A percentile compares a stretch with the other conserved stretches of the same genome.
phyloP scores from a whole-genome alignment of 305 asterid species.

The Lippia alba region DNA sequence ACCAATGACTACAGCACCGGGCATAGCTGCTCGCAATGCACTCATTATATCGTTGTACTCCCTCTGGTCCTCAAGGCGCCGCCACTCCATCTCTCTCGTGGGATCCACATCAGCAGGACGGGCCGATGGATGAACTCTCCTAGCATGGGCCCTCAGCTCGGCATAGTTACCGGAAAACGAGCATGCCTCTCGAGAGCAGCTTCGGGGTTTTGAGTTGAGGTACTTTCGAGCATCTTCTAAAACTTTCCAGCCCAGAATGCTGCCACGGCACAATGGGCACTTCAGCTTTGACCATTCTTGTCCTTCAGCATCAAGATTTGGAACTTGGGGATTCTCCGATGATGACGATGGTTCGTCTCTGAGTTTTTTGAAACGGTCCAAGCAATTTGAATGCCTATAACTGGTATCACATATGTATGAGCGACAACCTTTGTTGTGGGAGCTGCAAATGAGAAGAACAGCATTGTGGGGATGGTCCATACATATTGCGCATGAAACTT shows the following conservation, averaged over 20 bases:
- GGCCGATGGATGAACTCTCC: constrained; percentile 85
- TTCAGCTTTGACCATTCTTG: constrained; percentile 51
- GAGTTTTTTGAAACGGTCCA: constrained; percentile 86
- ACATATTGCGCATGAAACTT: constrained; percentile 88
- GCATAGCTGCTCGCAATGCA: constrained; percentile 84
- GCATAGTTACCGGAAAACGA: constrained; percentile 73
- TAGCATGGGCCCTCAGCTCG: constrained; percentile 84
- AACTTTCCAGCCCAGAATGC: constrained; percentile 79
- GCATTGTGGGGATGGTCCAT: constrained; percentile 99
- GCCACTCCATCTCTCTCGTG: constrained; percentile 82
- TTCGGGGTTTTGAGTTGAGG: constrained; percentile 74
- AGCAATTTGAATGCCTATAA: constrained; percentile 91
- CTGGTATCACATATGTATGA: constrained; percentile 95
- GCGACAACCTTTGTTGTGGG: constrained; percentile 85
- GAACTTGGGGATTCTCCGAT: constrained; percentile 23
- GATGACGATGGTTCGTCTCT: constrained; percentile 50
- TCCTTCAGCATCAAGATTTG: constrained; percentile 33
- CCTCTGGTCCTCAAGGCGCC: constrained; percentile 72
- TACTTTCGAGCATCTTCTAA: constrained; percentile 79
- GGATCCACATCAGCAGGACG: constrained; percentile 93
- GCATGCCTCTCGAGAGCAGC: constrained; percentile 85
- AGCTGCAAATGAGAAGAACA: constrained; percentile 88
- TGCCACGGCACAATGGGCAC: constrained; percentile 96
- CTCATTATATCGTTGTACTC: constrained; percentile 83
- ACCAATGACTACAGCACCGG: constrained; percentile 86